These are phyloP conservation scores for Suillus decipiens DNA, from an alignment of 768 basidiomycete genomes.

Conservation along the genomic window DNA sequence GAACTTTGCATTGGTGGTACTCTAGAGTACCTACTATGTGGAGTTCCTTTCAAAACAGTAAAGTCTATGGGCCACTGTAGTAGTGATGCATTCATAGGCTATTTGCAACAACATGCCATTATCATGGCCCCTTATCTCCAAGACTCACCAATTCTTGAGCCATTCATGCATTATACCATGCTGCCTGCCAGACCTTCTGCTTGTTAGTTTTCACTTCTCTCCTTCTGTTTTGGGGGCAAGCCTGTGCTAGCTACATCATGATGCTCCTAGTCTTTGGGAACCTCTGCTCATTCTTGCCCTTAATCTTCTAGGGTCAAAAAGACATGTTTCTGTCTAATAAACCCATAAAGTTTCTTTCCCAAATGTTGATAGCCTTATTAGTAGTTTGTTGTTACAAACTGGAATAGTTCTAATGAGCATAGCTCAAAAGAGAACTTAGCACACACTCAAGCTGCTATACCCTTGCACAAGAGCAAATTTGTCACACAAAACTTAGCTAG, in stretches of 20 bases:
- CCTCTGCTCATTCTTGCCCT: neutral
- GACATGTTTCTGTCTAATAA: neutral
- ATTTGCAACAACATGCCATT: constrained; percentile 32
- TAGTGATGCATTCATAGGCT: constrained; percentile 29
- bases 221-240: neutral
- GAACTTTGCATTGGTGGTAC: constrained; percentile 32
- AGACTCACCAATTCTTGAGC: constrained; percentile 11
- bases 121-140: constrained; percentile 31
- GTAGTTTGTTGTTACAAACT: no score
- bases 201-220: no score
- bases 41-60: constrained; percentile 33
- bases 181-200: constrained; percentile 10
- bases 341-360: neutral
- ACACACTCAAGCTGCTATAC: no score
- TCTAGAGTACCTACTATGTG: constrained; percentile 27
- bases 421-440: no score
- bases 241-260: neutral
- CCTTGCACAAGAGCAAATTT: no score
- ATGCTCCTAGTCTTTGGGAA: neutral
- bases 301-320: neutral
- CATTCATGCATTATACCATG: constrained; percentile 12
- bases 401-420: no score
- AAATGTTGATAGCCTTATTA: neutral
- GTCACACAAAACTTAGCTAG: no score
- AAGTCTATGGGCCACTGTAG: constrained; percentile 36